Conservation (phyloP, 169 alveolate genomes). For the Cryptosporidium viatorum region DNA sequence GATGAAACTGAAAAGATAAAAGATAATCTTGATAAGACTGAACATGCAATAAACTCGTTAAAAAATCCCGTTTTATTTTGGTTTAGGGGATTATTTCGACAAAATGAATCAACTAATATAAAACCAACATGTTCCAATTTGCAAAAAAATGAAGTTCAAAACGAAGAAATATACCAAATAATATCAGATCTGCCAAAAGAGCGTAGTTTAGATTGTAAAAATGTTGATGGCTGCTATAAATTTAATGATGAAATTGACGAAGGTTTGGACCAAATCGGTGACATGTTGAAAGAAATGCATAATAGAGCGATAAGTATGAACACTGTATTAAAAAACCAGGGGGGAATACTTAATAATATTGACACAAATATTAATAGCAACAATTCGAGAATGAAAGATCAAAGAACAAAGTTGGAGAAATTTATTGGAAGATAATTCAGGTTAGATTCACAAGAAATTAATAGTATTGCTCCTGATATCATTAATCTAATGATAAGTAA, state of each 20-base stretch:
- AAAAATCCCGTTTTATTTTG: constrained; percentile 57
- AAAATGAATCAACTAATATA: neutral
- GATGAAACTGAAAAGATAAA: constrained; percentile 65
- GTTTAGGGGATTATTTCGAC: constrained; percentile 64
- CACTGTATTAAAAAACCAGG: constrained; percentile 34
- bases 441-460: neutral
- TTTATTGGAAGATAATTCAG: constrained; percentile 18
- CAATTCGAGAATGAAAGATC: constrained; percentile 54
- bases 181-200: neutral
- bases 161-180: neutral
- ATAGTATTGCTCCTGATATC: neutral
- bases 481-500: neutral
- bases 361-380: constrained; percentile 19
- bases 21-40: constrained; percentile 55
- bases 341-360: constrained; percentile 22
- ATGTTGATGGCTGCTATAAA: neutral
- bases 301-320: constrained; percentile 54
- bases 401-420: constrained; percentile 35
- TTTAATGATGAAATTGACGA: constrained; percentile 32
- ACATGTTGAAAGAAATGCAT: constrained; percentile 62
- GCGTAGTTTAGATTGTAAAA: neutral
- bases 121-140: neutral
- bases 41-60: constrained; percentile 31
- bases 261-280: constrained; percentile 32
- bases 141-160: neutral